Conservation (phyloP, 2,329 filamentous ascomycete species). For the Sclerotinia minor region DNA sequence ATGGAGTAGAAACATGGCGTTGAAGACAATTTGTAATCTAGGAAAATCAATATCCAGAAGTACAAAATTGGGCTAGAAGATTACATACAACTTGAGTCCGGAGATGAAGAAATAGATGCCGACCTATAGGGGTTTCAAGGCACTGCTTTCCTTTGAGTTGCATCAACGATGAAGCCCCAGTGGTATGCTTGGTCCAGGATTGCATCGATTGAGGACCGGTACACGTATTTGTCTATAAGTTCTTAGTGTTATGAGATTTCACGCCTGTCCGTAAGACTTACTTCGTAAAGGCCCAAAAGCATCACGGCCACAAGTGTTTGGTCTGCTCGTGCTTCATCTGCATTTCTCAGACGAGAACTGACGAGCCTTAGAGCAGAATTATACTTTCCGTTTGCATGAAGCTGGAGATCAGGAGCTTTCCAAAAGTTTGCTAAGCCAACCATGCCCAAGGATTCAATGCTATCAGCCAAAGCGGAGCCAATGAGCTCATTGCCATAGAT, state of each 20-base stretch:
- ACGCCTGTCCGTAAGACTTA: slow-evolving; percentile 44
- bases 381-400: slow-evolving; percentile 30
- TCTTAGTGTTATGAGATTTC: slow-evolving; percentile 45
- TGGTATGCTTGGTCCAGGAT: slow-evolving; percentile 56
- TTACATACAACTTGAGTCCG: slow-evolving; percentile 39
- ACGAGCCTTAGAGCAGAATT: slow-evolving; percentile 31
- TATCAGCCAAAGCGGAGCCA: slow-evolving; percentile 41
- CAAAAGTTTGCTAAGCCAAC: slow-evolving; percentile 35
- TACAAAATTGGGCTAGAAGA: not conserved
- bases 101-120: slow-evolving; percentile 56
- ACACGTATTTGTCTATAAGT: slow-evolving; percentile 35
- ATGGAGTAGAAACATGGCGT: slow-evolving; percentile 51
- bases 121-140: slow-evolving; percentile 50
- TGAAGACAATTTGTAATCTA: slow-evolving; percentile 53
- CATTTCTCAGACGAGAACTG: slow-evolving; percentile 28
- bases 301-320: slow-evolving; percentile 37
- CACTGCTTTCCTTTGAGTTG: slow-evolving; percentile 50
- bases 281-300: slow-evolving; percentile 37
- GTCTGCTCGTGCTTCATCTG: slow-evolving; percentile 33
- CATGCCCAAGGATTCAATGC: slow-evolving; percentile 33
- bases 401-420: slow-evolving; percentile 30
- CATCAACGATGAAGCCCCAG: slow-evolving; percentile 52
- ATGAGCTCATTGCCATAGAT: slow-evolving; percentile 47
- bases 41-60: slow-evolving; percentile 41
- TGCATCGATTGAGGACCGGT: slow-evolving; percentile 46